Evolutionary conservation across 257 asterid species (phyloP), one percentile per base, ranked within the genome.

Genomic region (Solanum sejunctum): DNA sequence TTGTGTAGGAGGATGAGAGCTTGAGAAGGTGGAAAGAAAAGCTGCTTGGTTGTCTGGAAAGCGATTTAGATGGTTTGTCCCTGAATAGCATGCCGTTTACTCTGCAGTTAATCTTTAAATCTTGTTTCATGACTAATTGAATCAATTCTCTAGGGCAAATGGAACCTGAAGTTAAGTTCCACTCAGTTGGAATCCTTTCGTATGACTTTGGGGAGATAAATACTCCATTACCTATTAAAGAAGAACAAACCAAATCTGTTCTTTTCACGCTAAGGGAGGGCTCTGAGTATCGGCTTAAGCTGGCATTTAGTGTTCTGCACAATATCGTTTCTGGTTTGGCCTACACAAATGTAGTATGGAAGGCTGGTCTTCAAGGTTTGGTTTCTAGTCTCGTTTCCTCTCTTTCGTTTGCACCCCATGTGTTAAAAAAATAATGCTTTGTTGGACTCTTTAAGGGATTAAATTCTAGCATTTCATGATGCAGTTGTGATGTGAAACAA

Each of bases 1-100:
- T 61, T 47, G 51, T 81, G 54, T 85, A 92, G 96, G 98, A 94
- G 85, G 97, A 93, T 86, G 97, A 92, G 86, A 93, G 95, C 88
- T 89, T 93, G 80, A 90, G 93, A 77, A 93, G 94, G 89, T 94
- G 98, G 98, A 94, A 94, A 88, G 97, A 92, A 89, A 91, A 93
- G 91, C 93, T 94, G 57, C 97, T 94, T 47, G 98, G 98, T 78
- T 91, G 98, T 88, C 85, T 94, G 55, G 98, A 94, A 87, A 94
- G 91, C 21, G 93, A 91, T 83, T 86, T 94, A 60, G 89, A 90
- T 86, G 97, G 98, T 93, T 89, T 56, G 91, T 75, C 56, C 84
- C 73, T 61, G 49, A 81, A 4, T 51, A 2, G 23, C 82, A 23
- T 16, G 23, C 45, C 8, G 11, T 15, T 49, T 75, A 49, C 43